Evolutionary conservation across 768 basidiomycete species (phyloP).

Genomic region (Ramaria sp.): DNA sequence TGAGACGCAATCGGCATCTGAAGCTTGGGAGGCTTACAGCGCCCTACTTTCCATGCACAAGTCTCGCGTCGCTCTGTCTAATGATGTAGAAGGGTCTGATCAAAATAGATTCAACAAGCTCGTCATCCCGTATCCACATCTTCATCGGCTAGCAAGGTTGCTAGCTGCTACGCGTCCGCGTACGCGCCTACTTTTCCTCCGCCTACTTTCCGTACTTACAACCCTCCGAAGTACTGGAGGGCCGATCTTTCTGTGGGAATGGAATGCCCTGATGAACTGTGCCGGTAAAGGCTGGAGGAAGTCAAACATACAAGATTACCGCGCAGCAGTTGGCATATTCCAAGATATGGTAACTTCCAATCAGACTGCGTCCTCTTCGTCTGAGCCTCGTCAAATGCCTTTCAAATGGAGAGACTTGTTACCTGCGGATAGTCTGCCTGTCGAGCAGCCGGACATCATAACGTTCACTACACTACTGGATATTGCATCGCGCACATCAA

Average conservation of each 20-base stretch:
- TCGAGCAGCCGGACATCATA: conserved; percentile 45
- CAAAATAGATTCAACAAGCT: conserved; percentile 10
- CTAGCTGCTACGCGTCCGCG: conserved; percentile 44
- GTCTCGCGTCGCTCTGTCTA: background rate
- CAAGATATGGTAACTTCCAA: conserved; percentile 38
- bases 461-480: conserved; percentile 61
- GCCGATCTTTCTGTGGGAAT: conserved; percentile 48
- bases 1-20: conserved; percentile 14
- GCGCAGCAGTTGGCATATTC: conserved; percentile 47
- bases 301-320: conserved; percentile 45
- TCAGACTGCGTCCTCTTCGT: conserved; percentile 24
- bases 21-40: conserved; percentile 36
- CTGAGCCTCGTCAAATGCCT: background rate
- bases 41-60: conserved; percentile 17
- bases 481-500: conserved; percentile 45
- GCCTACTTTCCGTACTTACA: conserved; percentile 56
- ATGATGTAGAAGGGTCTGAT: background rate
- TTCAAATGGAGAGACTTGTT: background rate
- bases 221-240: conserved; percentile 46
- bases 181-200: conserved; percentile 49
- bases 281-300: conserved; percentile 58
- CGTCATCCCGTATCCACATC: conserved; percentile 27
- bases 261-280: conserved; percentile 64
- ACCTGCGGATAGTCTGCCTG: background rate
- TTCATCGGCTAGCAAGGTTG: conserved; percentile 52